Conservation (phyloP, 2,329 filamentous ascomycete genomes). For the Colletotrichum salicis region DNA sequence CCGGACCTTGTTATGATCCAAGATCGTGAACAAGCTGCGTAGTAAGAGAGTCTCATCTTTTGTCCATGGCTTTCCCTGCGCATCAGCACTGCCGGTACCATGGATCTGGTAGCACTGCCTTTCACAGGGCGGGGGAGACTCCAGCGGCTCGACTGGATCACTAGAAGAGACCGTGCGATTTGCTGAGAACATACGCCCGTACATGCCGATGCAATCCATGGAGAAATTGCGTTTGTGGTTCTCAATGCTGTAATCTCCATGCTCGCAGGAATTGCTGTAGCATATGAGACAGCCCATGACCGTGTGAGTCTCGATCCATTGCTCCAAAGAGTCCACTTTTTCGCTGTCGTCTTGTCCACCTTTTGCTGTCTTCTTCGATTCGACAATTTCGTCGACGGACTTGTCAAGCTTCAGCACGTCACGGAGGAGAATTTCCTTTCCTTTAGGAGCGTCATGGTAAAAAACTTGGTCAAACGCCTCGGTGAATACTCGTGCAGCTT, state of each 20-base stretch:
- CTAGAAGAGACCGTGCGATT: constrained; percentile 28
- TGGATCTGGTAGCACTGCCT: constrained; percentile 55
- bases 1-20: constrained; percentile 53
- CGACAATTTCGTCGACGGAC: constrained; percentile 63
- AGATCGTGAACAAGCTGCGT: constrained; percentile 56
- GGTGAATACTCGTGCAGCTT: constrained; percentile 61
- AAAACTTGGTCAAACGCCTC: constrained; percentile 69
- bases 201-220: constrained; percentile 48
- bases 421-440: constrained; percentile 57
- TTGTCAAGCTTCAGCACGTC: constrained; percentile 66
- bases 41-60: constrained; percentile 61
- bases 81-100: constrained; percentile 7
- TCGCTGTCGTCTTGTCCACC: constrained; percentile 50
- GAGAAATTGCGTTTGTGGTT: constrained; percentile 65
- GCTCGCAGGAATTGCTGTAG: constrained; percentile 69
- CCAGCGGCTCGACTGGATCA: constrained; percentile 13
- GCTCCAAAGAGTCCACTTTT: constrained; percentile 43
- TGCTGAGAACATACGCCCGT: constrained; percentile 32
- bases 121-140: constrained; percentile 45
- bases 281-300: constrained; percentile 69
- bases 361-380: constrained; percentile 64
- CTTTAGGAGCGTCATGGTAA: constrained; percentile 43
- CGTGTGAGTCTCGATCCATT: constrained; percentile 63
- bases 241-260: constrained; percentile 66
- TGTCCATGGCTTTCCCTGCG: constrained; percentile 52